These are phyloP conservation scores for Penicillium ochrochloron DNA, from an alignment of 495 filamentous ascomycete genomes.

Conservation along the genomic window DNA sequence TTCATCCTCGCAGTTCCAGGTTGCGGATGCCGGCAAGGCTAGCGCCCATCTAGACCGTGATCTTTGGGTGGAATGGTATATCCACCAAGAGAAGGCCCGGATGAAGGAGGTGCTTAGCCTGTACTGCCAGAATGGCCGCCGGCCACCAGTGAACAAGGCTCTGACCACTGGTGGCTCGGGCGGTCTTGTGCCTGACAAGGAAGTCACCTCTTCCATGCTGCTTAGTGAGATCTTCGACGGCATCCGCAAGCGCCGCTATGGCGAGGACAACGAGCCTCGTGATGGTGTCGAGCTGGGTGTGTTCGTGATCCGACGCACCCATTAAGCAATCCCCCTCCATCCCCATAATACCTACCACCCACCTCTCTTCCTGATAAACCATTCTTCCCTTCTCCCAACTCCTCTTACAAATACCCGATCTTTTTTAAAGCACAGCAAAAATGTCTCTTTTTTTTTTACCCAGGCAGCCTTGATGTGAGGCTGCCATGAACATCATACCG, in stretches of 20 bases:
- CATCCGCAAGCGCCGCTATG: conserved; percentile 54
- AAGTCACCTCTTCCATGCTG: conserved; percentile 57
- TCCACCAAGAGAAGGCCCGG: conserved; percentile 70
- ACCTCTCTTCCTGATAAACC: conserved; percentile 2
- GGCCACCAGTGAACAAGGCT: conserved; percentile 43
- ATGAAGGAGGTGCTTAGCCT: conserved; percentile 63
- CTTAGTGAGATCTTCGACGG: conserved; percentile 68
- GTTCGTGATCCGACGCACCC: conserved; percentile 61
- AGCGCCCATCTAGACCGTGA: conserved; percentile 58
- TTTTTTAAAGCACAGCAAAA: conserved; percentile 31
- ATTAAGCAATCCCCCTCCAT: conserved; percentile 27
- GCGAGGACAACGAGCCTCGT: conserved; percentile 46
- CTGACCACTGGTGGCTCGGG: conserved; percentile 38
- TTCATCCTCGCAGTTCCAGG: conserved; percentile 46
- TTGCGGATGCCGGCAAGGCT: conserved; percentile 58
- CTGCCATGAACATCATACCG: conserved; percentile 29
- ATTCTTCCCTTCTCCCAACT: conserved; percentile 21
- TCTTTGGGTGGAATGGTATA: conserved; percentile 73
- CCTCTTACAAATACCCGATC: conserved; percentile 24
- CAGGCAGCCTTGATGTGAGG: conserved; percentile 3
- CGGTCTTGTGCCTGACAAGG: conserved; percentile 42
- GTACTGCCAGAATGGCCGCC: conserved; percentile 59
- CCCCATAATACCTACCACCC: background rate
- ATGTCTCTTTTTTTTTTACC: background rate
- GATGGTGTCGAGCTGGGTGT: conserved; percentile 65